These are phyloP conservation scores for Fraxinus greggii DNA, from an alignment of 305 asterid species.

Conservation along the genomic window DNA sequence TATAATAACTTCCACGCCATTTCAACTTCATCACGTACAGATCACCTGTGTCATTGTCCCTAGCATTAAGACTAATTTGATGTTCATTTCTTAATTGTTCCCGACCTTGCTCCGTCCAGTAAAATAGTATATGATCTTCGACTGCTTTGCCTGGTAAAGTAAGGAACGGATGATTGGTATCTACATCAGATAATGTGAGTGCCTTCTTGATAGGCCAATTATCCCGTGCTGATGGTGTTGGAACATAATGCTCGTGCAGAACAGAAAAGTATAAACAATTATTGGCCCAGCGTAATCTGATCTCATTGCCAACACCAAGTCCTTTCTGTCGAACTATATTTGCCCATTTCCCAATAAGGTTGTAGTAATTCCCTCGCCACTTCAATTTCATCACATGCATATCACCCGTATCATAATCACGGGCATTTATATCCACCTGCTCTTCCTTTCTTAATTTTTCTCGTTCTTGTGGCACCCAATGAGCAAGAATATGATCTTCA, in stretches of 20 bases:
- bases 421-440: constrained; percentile 56
- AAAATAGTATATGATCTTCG: constrained; percentile 49
- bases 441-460: constrained; percentile 66
- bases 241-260: constrained; percentile 38
- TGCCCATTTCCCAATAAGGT: constrained; percentile 56
- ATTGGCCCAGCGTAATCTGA: constrained; percentile 46
- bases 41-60: constrained; percentile 49
- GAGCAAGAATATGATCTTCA: constrained; percentile 65
- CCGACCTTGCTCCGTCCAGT: constrained; percentile 46
- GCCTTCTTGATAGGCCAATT: constrained; percentile 51
- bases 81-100: constrained; percentile 48
- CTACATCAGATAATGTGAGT: constrained; percentile 50
- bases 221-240: constrained; percentile 36
- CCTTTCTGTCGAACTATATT: constrained; percentile 47
- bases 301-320: constrained; percentile 51
- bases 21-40: constrained; percentile 46
- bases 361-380: constrained; percentile 46
- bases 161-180: constrained; percentile 53
- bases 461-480: constrained; percentile 61
- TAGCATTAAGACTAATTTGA: constrained; percentile 48
- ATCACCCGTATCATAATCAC: constrained; percentile 68
- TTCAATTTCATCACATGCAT: constrained; percentile 43
- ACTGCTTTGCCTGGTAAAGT: constrained; percentile 54
- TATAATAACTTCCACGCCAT: constrained; percentile 52
- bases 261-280: constrained; percentile 50